phyloP scores from a whole-genome alignment of 2,329 filamentous ascomycete species.

The Colletotrichum orbiculare region DNA sequence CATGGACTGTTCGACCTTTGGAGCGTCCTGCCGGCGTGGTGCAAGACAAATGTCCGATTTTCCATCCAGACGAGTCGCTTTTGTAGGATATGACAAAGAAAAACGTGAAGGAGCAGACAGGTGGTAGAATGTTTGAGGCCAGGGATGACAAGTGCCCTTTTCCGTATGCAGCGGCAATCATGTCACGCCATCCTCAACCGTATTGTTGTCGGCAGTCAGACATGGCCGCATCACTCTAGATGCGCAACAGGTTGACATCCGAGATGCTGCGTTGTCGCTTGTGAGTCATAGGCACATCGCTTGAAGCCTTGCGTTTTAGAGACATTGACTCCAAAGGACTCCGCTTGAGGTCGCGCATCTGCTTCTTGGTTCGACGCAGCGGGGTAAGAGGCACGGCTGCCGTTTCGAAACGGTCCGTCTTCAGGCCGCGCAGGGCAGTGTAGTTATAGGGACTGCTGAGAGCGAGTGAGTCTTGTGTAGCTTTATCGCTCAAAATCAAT shows the following conservation, averaged over 20 bases:
- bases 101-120: slow-evolving; percentile 36
- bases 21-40: too few species aligned
- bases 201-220: slow-evolving; percentile 42
- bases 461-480: slow-evolving; percentile 70
- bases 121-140: slow-evolving; percentile 46
- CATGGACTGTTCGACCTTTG: too few species aligned
- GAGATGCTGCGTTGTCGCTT: slow-evolving; percentile 70
- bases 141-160: slow-evolving; percentile 50
- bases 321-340: slow-evolving; percentile 62
- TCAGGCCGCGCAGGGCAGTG: slow-evolving; percentile 71
- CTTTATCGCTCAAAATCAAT: slow-evolving; percentile 69
- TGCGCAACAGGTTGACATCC: slow-evolving; percentile 61
- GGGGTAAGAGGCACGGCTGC: slow-evolving; percentile 77
- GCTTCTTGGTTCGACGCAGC: slow-evolving; percentile 67
- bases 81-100: slow-evolving; percentile 23
- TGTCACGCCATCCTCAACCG: slow-evolving; percentile 60
- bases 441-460: slow-evolving; percentile 70
- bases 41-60: not conserved
- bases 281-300: slow-evolving; percentile 55
- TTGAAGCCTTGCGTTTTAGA: slow-evolving; percentile 67
- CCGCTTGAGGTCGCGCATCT: slow-evolving; percentile 55
- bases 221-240: slow-evolving; percentile 46
- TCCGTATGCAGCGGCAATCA: slow-evolving; percentile 35
- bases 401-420: slow-evolving; percentile 73
- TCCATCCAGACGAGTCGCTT: slow-evolving; percentile 18